These are phyloP conservation scores for Podaxis sp. DNA, from an alignment of 768 basidiomycete species.

Conservation along the genomic window DNA sequence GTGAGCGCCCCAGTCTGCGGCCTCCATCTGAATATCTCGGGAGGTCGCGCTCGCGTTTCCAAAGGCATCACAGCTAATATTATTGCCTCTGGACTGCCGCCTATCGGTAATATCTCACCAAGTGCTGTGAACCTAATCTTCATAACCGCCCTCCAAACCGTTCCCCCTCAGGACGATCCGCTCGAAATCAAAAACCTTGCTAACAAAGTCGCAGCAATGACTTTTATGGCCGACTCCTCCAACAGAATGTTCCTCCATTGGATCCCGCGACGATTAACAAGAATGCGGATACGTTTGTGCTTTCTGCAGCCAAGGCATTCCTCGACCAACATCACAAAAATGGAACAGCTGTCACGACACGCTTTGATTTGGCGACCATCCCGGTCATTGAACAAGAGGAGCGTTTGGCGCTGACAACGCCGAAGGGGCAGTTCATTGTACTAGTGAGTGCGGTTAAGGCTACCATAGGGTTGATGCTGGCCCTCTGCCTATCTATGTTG, in stretches of 20 bases:
- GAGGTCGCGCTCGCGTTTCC: neutral
- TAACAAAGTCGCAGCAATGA: conserved; percentile 8
- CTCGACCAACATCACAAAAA: conserved; percentile 12
- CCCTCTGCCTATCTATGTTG: neutral
- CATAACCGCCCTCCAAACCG: neutral
- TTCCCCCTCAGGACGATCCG: neutral
- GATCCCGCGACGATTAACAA: conserved; percentile 4
- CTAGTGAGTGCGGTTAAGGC: neutral
- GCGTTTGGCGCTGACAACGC: conserved; percentile 5
- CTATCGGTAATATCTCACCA: conserved; percentile 8
- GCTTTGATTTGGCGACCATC: neutral
- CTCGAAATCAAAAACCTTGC: neutral
- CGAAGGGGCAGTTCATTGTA: conserved; percentile 3
- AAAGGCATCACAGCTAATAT: neutral
- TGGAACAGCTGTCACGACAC: neutral
- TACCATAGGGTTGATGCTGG: neutral
- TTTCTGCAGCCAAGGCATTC: conserved; percentile 15
- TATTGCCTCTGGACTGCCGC: neutral
- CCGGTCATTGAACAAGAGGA: conserved; percentile 2
- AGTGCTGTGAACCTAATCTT: conserved; percentile 12
- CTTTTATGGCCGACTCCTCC: conserved; percentile 12
- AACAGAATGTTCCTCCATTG: neutral
- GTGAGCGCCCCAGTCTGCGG: neutral
- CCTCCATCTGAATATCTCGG: neutral
- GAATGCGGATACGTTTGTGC: conserved; percentile 13